Conservation (phyloP, 768 basidiomycete genomes). For the Suillus weaverae region DNA sequence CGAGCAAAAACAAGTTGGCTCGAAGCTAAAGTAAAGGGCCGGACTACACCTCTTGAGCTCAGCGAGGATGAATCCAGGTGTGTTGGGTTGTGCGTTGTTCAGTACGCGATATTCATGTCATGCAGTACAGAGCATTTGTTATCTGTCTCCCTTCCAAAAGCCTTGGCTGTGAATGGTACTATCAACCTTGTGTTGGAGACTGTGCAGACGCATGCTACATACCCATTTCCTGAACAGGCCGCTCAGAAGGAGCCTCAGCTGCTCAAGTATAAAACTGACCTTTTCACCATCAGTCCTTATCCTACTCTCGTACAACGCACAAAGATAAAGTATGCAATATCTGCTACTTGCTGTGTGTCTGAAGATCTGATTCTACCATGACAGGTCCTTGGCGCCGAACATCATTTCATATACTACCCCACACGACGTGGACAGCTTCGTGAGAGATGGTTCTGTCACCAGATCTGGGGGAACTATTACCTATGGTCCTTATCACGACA, state of each 20-base stretch:
- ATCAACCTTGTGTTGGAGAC: constrained; percentile 78
- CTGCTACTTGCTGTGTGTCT: constrained; percentile 3
- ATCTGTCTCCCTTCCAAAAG: constrained; percentile 61
- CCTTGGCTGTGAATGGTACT: constrained; percentile 58
- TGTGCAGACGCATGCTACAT: constrained; percentile 74
- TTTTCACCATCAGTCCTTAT: constrained; percentile 87
- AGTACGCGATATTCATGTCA: constrained; percentile 27
- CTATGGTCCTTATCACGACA: constrained; percentile 83
- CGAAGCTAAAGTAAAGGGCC: constrained; percentile 79
- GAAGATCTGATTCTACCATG: constrained; percentile 3
- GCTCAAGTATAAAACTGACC: constrained; percentile 71
- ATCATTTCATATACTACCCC: constrained; percentile 75
- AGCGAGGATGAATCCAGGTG: constrained; percentile 53
- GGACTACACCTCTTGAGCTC: constrained; percentile 51
- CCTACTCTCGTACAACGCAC: constrained; percentile 77
- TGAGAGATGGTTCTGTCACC: constrained; percentile 57
- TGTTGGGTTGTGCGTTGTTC: constrained; percentile 27
- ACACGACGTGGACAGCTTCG: constrained; percentile 56
- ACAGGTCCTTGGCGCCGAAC: constrained; percentile 68
- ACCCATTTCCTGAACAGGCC: constrained; percentile 73
- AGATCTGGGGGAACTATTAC: constrained; percentile 81
- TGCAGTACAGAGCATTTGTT: constrained; percentile 50
- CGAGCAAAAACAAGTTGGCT: constrained; percentile 71
- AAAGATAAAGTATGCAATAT: constrained; percentile 71
- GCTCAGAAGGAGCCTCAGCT: constrained; percentile 77